phyloP scores from a whole-genome alignment of 768 basidiomycete genomes.

The Russula sp. region DNA sequence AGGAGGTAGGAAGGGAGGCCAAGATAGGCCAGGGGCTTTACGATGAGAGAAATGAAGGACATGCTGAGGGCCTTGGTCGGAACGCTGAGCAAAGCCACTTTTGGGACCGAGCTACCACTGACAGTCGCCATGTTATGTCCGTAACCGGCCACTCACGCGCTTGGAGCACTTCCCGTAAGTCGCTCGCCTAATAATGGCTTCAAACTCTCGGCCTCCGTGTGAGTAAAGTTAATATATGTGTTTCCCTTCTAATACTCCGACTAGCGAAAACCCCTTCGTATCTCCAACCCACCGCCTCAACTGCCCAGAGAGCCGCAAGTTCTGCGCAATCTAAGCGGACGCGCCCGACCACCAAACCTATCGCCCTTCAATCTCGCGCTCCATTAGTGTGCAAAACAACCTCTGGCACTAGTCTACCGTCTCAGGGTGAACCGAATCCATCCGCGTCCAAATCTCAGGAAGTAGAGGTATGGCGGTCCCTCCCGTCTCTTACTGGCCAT shows the following conservation, averaged over 20 bases:
- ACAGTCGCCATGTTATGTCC: constrained; percentile 4
- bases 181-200: neutral
- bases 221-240: neutral
- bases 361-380: neutral
- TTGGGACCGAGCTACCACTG: constrained; percentile 17
- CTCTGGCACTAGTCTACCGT: neutral
- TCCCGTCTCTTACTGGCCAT: neutral
- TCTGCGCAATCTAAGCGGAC: constrained; percentile 7
- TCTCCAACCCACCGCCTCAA: constrained; percentile 25
- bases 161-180: too few species aligned
- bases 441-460: constrained; percentile 1
- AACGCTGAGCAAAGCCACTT: constrained; percentile 6
- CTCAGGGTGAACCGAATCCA: neutral
- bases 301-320: constrained; percentile 16
- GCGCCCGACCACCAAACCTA: neutral
- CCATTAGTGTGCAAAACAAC: neutral
- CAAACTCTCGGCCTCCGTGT: neutral
- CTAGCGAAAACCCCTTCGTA: constrained; percentile 25
- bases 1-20: constrained; percentile 67
- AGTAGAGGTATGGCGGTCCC: neutral
- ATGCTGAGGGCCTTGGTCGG: constrained; percentile 34
- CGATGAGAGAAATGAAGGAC: constrained; percentile 53
- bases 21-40: constrained; percentile 71
- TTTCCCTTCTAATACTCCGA: neutral
- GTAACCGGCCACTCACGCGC: neutral